phyloP scores from a whole-genome alignment of 805 yeast genomes.

The Candida sphagnicola region DNA sequence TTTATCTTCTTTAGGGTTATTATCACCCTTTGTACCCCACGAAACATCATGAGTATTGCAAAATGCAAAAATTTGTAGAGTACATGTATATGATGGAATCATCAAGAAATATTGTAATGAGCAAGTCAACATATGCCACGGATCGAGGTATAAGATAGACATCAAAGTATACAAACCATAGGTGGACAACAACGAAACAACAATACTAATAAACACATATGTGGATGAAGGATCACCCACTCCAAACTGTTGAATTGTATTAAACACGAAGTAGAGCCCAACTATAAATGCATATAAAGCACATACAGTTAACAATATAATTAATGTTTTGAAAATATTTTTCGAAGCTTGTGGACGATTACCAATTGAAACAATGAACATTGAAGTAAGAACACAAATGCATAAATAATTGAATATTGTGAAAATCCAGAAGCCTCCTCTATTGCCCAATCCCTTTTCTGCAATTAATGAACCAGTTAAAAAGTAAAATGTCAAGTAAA shows the following conservation, averaged over 20 bases:
- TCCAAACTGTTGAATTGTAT: constrained; percentile 43
- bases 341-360: constrained; percentile 97
- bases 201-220: constrained; percentile 65
- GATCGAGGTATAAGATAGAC: constrained; percentile 85
- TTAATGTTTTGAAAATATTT: constrained; percentile 66
- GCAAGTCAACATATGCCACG: constrained; percentile 93
- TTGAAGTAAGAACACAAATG: constrained; percentile 77
- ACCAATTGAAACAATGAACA: constrained; percentile 92
- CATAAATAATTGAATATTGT: constrained; percentile 83
- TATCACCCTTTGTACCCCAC: constrained; percentile 99
- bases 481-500: constrained; percentile 87
- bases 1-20: constrained; percentile 56
- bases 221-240: constrained; percentile 35
- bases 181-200: constrained; percentile 83
- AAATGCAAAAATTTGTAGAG: constrained; percentile 92
- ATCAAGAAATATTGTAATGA: constrained; percentile 83
- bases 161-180: constrained; percentile 83
- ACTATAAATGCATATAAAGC: constrained; percentile 77
- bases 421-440: constrained; percentile 81
- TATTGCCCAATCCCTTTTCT: constrained; percentile 45
- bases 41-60: constrained; percentile 98
- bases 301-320: constrained; percentile 70
- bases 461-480: constrained; percentile 76
- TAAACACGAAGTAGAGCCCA: constrained; percentile 75
- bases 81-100: constrained; percentile 88